Conservation (phyloP, 768 basidiomycete species). For the Termitomyces sp. region DNA sequence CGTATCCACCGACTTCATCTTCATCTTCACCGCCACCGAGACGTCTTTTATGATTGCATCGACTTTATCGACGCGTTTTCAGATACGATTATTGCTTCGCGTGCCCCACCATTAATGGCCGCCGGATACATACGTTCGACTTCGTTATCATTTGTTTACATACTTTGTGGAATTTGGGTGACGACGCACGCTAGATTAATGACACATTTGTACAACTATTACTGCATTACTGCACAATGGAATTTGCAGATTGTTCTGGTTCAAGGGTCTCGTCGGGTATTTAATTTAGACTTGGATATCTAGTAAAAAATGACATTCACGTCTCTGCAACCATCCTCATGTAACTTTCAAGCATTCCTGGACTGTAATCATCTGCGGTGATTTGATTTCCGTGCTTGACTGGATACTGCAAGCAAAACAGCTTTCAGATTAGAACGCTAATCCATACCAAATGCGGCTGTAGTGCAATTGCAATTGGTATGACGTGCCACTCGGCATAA, state of each 20-base stretch:
- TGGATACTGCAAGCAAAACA: too few relatives aligned
- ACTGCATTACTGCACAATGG: constrained; percentile 1
- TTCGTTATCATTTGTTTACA: background rate
- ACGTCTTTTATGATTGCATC: background rate
- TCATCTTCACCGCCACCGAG: background rate
- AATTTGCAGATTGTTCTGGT: constrained; percentile 1
- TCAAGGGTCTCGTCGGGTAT: too few relatives aligned
- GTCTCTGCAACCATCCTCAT: too few relatives aligned
- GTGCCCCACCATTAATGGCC: constrained; percentile 2
- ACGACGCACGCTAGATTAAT: constrained; percentile 1
- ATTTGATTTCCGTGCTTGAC: too few relatives aligned
- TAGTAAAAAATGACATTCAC: too few relatives aligned
- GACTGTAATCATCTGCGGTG: too few relatives aligned
- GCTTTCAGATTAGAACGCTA: too few relatives aligned
- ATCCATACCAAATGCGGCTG: too few relatives aligned
- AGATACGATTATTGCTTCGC: background rate
- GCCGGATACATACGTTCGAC: constrained; percentile 3
- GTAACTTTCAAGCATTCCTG: too few relatives aligned
- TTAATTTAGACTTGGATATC: too few relatives aligned
- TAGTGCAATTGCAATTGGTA: too few relatives aligned
- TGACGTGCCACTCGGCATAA: too few relatives aligned
- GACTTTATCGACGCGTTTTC: background rate
- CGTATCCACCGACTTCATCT: background rate
- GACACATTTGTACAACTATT: constrained; percentile 2
- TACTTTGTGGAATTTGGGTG: background rate